phyloP scores from a whole-genome alignment of 306 rosid genomes.

The Boehmeria nivea region DNA sequence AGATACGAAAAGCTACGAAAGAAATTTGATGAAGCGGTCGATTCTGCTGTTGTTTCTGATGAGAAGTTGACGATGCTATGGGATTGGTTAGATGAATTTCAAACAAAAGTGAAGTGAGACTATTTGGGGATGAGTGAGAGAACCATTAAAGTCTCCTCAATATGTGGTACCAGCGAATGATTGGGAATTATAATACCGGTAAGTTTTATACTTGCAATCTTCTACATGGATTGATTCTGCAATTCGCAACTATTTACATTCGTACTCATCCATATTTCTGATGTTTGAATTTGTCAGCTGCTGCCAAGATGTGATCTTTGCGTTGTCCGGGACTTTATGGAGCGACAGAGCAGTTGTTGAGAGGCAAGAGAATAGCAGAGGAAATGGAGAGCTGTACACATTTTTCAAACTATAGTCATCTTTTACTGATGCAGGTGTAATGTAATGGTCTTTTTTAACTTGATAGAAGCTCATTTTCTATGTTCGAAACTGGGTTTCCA shows the following conservation, averaged over 20 bases:
- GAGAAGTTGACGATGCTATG: conserved; percentile 1
- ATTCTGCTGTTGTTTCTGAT: conserved; percentile 5
- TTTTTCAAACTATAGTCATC: too few species aligned
- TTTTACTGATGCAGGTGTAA: too few species aligned
- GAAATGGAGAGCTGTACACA: too few species aligned
- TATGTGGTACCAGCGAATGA: background rate
- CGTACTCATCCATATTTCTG: background rate
- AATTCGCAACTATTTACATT: too few species aligned
- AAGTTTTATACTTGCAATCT: background rate
- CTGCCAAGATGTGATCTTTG: background rate
- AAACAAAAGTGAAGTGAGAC: conserved; percentile 1
- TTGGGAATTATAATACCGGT: background rate
- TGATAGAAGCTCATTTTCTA: too few species aligned
- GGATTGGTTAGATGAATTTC: conserved; percentile 15
- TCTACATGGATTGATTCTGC: background rate
- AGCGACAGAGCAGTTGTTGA: background rate
- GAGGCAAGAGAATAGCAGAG: conserved; percentile 3
- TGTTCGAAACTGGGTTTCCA: too few species aligned
- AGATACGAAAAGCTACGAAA: conserved; percentile 3
- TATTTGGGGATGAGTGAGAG: too few species aligned
- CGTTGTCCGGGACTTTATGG: background rate
- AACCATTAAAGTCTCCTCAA: background rate
- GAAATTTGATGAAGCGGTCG: conserved; percentile 5
- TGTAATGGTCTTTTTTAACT: too few species aligned
- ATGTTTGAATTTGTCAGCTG: background rate